phyloP scores from a whole-genome alignment of 495 filamentous ascomycete genomes.

The Antarctomyces pellizariae region DNA sequence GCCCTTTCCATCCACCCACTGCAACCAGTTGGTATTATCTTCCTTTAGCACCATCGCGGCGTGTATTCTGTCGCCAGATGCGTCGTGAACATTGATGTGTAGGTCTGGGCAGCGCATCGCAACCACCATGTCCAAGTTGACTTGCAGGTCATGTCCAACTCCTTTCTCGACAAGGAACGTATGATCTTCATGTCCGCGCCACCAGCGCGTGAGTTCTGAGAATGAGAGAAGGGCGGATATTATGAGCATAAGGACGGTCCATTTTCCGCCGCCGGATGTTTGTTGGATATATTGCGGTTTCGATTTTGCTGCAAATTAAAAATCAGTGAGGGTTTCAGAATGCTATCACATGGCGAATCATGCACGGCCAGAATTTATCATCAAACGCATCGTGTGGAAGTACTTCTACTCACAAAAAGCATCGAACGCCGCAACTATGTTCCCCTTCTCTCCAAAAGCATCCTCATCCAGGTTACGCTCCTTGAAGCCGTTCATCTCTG shows the following conservation, averaged over 20 bases:
- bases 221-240: conserved; percentile 49
- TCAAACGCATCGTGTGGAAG: not conserved
- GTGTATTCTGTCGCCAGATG: conserved; percentile 71
- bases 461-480: conserved; percentile 51
- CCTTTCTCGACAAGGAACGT: conserved; percentile 89
- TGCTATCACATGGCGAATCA: not conserved
- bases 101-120: conserved; percentile 72
- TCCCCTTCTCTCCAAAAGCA: conserved; percentile 49
- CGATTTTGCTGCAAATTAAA: conserved; percentile 48
- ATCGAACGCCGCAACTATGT: conserved; percentile 71
- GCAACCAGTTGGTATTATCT: conserved; percentile 56
- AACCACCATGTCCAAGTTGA: conserved; percentile 90
- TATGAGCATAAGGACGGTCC: conserved; percentile 62
- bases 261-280: conserved; percentile 68
- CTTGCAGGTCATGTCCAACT: conserved; percentile 64
- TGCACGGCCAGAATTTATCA: not conserved
- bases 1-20: conserved; percentile 54
- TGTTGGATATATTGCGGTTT: conserved; percentile 77
- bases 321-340: not conserved
- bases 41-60: conserved; percentile 49
- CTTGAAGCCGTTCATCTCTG: conserved; percentile 33
- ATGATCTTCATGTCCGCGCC: conserved; percentile 57
- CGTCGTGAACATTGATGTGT: conserved; percentile 95
- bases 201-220: conserved; percentile 62
- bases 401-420: conserved; percentile 59